Conservation (phyloP, 202 grass and related monocot genomes). For the Cymbopogon flexuosus region DNA sequence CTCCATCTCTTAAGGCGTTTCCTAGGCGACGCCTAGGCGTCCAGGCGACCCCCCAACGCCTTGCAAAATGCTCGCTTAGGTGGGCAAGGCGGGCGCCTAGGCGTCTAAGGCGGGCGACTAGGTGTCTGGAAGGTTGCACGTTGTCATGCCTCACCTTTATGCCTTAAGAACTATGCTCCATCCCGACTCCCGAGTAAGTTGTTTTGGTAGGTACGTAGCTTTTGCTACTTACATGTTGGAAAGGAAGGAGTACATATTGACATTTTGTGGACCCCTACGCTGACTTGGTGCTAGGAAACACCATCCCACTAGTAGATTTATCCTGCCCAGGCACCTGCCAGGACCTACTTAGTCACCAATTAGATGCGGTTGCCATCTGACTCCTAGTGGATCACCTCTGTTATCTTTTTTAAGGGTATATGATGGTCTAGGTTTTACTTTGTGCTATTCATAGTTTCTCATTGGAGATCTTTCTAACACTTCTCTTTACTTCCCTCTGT, state of each 20-base stretch:
- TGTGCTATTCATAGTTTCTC: slow-evolving; percentile 19
- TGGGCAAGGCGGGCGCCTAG: too few species aligned
- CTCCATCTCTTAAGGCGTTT: too few species aligned
- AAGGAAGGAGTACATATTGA: not conserved
- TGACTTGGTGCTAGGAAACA: not conserved
- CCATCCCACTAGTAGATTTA: not conserved
- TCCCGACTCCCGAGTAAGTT: not conserved
- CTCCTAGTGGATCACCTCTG: not conserved
- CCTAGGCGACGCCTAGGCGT: too few species aligned
- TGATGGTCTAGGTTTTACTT: slow-evolving; percentile 32
- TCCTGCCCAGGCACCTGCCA: not conserved
- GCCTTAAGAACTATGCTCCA: too few species aligned
- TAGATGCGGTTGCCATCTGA: not conserved
- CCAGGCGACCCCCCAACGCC: too few species aligned
- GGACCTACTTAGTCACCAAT: not conserved
- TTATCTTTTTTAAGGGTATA: not conserved
- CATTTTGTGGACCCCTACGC: not conserved
- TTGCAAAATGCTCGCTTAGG: too few species aligned
- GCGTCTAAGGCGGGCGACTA: too few species aligned
- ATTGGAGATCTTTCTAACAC: slow-evolving; percentile 32
- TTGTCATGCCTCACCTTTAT: too few species aligned
- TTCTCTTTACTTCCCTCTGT: slow-evolving; percentile 28
- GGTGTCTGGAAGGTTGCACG: too few species aligned
- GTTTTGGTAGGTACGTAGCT: not conserved
- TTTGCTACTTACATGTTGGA: not conserved